phyloP scores from a whole-genome alignment of 1,284 basidiomycete species.

The Pseudozyma sp. region DNA sequence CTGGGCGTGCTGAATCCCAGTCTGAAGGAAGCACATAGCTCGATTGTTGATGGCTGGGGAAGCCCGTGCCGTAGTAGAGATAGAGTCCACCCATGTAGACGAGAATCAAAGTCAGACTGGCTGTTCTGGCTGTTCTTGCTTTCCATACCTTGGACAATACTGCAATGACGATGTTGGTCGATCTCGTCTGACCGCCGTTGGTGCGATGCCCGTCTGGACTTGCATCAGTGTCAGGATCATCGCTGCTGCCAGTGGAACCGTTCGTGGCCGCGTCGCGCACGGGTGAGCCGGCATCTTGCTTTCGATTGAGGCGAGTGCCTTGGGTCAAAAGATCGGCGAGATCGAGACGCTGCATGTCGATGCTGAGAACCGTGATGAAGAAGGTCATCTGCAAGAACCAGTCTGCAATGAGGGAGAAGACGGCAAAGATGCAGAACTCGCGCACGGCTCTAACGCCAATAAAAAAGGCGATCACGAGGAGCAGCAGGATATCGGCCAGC shows the following conservation, averaged over 20 bases:
- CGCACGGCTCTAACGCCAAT: constrained; percentile 81
- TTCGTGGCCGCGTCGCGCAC: constrained; percentile 18
- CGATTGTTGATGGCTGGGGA: constrained; percentile 35
- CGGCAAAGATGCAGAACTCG: constrained; percentile 93
- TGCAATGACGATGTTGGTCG: constrained; percentile 32
- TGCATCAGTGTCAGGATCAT: constrained; percentile 12
- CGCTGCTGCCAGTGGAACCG: constrained; percentile 9
- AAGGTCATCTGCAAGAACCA: constrained; percentile 95
- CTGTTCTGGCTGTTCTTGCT: constrained; percentile 81
- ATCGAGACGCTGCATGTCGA: constrained; percentile 89
- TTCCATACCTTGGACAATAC: constrained; percentile 40
- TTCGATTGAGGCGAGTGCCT: constrained; percentile 40
- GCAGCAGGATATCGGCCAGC: constrained; percentile 83
- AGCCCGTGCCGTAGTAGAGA: constrained; percentile 63
- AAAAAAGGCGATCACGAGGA: constrained; percentile 82
- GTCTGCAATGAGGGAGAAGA: constrained; percentile 92
- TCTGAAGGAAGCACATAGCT: constrained; percentile 35
- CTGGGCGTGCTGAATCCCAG: constrained; percentile 24
- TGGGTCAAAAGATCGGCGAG: constrained; percentile 60
- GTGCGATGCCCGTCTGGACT: constrained; percentile 14
- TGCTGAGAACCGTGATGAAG: constrained; percentile 87
- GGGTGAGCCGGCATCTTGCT: constrained; percentile 13
- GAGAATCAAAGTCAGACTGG: constrained; percentile 76
- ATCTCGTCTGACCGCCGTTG: constrained; percentile 2
- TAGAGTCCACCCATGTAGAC: constrained; percentile 61